phyloP scores from a whole-genome alignment of 1,139 yeast species.

The Kurtzmaniella quercitrusa region DNA sequence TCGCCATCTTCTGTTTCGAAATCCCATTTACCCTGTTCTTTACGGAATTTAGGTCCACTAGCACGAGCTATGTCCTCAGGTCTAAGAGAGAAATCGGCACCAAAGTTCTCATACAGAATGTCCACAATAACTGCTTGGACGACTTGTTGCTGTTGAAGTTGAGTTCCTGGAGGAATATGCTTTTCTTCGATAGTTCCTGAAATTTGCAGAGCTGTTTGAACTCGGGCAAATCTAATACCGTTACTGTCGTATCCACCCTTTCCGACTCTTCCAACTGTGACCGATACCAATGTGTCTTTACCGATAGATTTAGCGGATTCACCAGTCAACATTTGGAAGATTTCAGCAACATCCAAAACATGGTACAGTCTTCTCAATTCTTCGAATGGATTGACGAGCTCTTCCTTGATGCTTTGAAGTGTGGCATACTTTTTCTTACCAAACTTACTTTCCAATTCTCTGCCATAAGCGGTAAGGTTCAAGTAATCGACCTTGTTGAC shows the following conservation, averaged over 20 bases:
- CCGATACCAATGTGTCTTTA: slow-evolving; percentile 76
- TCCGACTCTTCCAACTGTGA: slow-evolving; percentile 56
- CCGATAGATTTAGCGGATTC: slow-evolving; percentile 69
- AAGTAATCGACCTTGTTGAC: slow-evolving; percentile 85
- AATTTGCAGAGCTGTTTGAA: slow-evolving; percentile 71
- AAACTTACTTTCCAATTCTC: slow-evolving; percentile 74
- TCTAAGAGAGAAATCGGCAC: slow-evolving; percentile 68
- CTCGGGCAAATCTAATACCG: slow-evolving; percentile 45
- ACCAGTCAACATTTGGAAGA: slow-evolving; percentile 87
- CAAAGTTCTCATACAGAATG: slow-evolving; percentile 68
- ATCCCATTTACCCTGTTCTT: slow-evolving; percentile 77
- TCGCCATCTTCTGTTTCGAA: slow-evolving; percentile 72
- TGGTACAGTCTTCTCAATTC: slow-evolving; percentile 78
- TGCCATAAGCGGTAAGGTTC: slow-evolving; percentile 90
- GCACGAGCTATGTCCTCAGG: slow-evolving; percentile 66
- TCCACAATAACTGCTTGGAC: slow-evolving; percentile 75
- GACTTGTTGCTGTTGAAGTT: slow-evolving; percentile 66
- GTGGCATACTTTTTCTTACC: slow-evolving; percentile 79
- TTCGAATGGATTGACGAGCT: slow-evolving; percentile 79
- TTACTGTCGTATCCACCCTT: slow-evolving; percentile 35
- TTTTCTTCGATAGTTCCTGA: slow-evolving; percentile 69
- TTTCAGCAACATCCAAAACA: slow-evolving; percentile 61
- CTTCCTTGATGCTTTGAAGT: slow-evolving; percentile 82
- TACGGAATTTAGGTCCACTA: slow-evolving; percentile 43
- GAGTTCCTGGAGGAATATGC: slow-evolving; percentile 53